Evolutionary conservation across 805 yeast species (phyloP), one percentile per base, ranked within the genome.

Genomic region (Candida qinlingensis): DNA sequence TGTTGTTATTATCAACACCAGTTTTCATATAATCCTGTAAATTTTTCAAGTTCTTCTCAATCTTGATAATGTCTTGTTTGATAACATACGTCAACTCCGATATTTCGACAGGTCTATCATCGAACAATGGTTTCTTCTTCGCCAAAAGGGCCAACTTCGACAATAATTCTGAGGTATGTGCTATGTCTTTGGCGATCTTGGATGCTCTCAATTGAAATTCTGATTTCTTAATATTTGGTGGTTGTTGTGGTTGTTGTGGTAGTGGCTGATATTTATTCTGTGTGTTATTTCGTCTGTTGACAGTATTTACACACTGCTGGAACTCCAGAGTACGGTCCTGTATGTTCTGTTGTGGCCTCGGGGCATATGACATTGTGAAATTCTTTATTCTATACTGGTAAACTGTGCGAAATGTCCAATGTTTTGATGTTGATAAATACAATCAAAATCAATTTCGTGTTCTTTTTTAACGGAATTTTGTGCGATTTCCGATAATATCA

Each of bases 321-420:
- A 92, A 92, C 73, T 92, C 98, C 53, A 80, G 75, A 7, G 98
- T 92, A 56, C 99, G 75, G 68, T 92, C 95, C 63, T 86, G 92
- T 44, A 73, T 67, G 47, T 67, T 61, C 59, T 58, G 45, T 25
- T 30, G 51, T 29, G 48, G 54, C 42, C 49, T 49, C 34, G 53
- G 60, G 29, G 50, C 37, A 38, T 57, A 56, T 28, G 35, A 39
- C 45, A 37, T 35, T 11, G 35, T 13, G 30, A 27, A 28, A 28
- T 29, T 7, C 19, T 19, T 19, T 19, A 19, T 19, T 19, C 3
- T 19, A 19, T 19, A 19, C 19, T 19, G 19, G 19, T 19, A 19
- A 19, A 19, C 19, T 19, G 19, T 19, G 19, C 19, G 19, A 19
- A 19, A 19, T 19, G 2, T 19, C 19, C 19, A 19, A 19, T 19